Conservation (phyloP, 352 stramenopile genomes). For the Aphanomyces invadans region DNA sequence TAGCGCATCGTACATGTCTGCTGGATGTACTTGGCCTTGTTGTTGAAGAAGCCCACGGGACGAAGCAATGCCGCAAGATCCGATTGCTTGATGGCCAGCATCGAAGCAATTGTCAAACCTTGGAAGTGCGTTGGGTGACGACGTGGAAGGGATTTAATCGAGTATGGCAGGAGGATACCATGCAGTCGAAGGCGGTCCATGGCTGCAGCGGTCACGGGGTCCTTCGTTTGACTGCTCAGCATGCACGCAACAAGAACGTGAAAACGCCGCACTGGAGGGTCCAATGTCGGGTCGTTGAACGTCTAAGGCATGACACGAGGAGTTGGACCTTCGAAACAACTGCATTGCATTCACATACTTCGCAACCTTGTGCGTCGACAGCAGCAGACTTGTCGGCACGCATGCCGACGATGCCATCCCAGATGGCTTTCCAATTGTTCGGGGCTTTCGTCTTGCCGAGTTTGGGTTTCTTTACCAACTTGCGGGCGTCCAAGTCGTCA, state of each 20-base stretch:
- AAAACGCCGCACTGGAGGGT: constrained; percentile 65
- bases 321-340: background rate
- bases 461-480: constrained; percentile 29
- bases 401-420: constrained; percentile 60
- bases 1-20: constrained; percentile 29
- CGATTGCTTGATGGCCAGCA: constrained; percentile 74
- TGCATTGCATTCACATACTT: constrained; percentile 30
- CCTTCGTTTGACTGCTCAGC: constrained; percentile 96
- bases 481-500: too few relatives aligned
- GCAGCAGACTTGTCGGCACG: constrained; percentile 49
- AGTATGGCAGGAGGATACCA: constrained; percentile 32
- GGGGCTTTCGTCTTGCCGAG: constrained; percentile 33
- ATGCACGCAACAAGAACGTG: constrained; percentile 94
- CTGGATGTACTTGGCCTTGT: constrained; percentile 95
- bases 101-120: constrained; percentile 83
- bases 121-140: too few relatives aligned
- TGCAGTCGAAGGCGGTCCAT: constrained; percentile 55
- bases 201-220: constrained; percentile 80
- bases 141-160: background rate
- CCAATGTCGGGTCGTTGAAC: constrained; percentile 30
- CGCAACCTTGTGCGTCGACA: constrained; percentile 62
- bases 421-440: constrained; percentile 45
- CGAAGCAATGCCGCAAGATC: constrained; percentile 85
- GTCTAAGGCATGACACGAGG: constrained; percentile 3
- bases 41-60: constrained; percentile 94